Evolutionary conservation across 306 rosid species (phyloP).

Genomic region (Lathyrus sativus): DNA sequence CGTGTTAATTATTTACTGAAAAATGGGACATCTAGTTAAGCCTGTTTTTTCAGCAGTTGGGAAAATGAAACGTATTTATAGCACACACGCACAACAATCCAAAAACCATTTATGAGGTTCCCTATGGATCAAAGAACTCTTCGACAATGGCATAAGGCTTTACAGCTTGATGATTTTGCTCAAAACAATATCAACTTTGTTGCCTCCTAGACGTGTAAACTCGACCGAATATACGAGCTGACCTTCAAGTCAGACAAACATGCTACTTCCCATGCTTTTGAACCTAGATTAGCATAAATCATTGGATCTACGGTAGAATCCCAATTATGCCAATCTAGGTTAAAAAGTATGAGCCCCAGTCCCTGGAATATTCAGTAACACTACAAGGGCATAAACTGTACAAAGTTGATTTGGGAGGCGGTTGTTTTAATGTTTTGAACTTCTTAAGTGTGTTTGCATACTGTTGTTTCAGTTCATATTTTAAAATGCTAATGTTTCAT

Average conservation of each 20-base stretch:
- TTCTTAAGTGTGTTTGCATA: constrained; percentile 20
- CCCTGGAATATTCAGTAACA: neutral
- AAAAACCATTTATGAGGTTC: constrained; percentile 5
- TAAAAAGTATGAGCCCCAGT: neutral
- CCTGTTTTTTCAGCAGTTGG: neutral
- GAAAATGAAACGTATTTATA: neutral
- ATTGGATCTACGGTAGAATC: neutral
- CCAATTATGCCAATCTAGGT: neutral
- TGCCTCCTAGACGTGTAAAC: neutral
- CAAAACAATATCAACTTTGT: neutral
- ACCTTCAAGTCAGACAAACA: too few species aligned
- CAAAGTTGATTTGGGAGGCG: neutral
- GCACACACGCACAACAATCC: constrained; percentile 4
- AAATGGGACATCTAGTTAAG: constrained; percentile 5
- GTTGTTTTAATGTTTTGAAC: neutral
- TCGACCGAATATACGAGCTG: too few species aligned
- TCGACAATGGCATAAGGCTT: neutral
- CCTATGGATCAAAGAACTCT: neutral
- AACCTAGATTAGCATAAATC: too few species aligned
- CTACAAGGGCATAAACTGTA: neutral
- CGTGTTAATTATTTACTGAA: neutral
- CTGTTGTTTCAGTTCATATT: constrained; percentile 18
- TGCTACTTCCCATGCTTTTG: too few species aligned
- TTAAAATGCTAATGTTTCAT: constrained; percentile 14
- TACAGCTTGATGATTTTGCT: neutral